Percentiles rank a stretch among this genome's conserved stretches.
Conservation (phyloP, 495 filamentous ascomycete genomes). For the Staphylotrichum longicolle region DNA sequence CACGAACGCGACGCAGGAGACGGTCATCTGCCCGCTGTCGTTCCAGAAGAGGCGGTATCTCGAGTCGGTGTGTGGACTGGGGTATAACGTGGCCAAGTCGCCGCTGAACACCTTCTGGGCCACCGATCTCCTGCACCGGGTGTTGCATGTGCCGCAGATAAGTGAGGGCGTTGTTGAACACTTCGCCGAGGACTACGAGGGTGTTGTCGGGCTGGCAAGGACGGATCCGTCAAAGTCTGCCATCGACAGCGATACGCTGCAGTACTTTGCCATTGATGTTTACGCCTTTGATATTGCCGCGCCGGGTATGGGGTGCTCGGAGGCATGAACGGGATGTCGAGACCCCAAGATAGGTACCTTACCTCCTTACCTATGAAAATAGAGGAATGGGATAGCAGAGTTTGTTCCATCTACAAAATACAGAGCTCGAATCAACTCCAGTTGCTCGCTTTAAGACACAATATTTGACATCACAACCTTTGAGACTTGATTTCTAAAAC, state of each 20-base stretch:
- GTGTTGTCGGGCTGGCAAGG: constrained; percentile 44
- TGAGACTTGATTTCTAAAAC: no score
- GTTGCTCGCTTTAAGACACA: no score
- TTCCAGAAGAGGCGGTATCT: constrained; percentile 50
- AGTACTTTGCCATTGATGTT: constrained; percentile 59
- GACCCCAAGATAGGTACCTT: constrained; percentile 17
- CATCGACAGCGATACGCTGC: constrained; percentile 53
- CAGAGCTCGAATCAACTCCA: no score
- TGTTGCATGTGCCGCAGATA: constrained; percentile 54
- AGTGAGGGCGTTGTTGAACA: constrained; percentile 56
- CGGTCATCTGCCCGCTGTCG: constrained; percentile 60
- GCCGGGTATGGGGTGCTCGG: constrained; percentile 53
- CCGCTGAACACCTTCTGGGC: constrained; percentile 56
- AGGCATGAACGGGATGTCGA: constrained; percentile 36
- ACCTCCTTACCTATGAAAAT: background rate
- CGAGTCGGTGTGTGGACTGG: constrained; percentile 51
- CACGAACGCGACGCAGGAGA: constrained; percentile 55
- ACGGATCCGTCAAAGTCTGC: constrained; percentile 40
- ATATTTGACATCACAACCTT: no score
- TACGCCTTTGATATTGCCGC: constrained; percentile 55
- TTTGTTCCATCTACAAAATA: no score
- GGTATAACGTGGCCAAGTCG: constrained; percentile 48
- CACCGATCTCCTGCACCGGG: constrained; percentile 55
- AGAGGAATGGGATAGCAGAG: no score
- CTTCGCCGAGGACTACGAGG: constrained; percentile 53